Percentiles rank a stretch among this genome's conserved stretches.
phyloP scores from a whole-genome alignment of 1,284 basidiomycete species.

The Heliocybe sulcata region DNA sequence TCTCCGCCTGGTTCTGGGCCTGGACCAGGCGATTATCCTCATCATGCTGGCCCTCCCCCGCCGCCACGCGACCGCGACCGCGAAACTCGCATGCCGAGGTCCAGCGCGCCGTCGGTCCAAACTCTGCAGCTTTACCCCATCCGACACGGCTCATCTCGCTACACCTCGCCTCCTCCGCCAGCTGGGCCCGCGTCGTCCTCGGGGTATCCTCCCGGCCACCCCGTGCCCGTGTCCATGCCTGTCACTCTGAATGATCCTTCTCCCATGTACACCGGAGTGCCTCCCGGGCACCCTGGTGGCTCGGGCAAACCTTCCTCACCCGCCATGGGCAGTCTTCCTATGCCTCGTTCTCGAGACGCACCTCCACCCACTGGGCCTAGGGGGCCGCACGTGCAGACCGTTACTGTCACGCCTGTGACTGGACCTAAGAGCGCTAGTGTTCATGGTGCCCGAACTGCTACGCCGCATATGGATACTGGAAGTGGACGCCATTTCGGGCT shows the following conservation, averaged over 20 bases:
- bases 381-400: neutral
- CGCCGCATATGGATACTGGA: neutral
- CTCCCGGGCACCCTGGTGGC: constrained; percentile 8
- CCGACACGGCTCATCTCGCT: neutral
- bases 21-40: constrained; percentile 4
- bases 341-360: constrained; percentile 8
- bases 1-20: constrained; percentile 2
- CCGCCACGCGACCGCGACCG: constrained; percentile 15
- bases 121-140: neutral
- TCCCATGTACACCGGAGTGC: constrained; percentile 20
- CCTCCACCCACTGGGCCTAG: constrained; percentile 9
- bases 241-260: constrained; percentile 17
- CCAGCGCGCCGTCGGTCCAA: neutral
- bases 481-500: neutral
- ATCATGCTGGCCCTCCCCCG: neutral
- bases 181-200: constrained; percentile 10
- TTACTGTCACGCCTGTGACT: neutral
- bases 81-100: neutral
- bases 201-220: neutral
- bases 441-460: neutral
- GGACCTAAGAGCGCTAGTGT: neutral
- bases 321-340: constrained; percentile 23
- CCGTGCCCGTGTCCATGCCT: constrained; percentile 7
- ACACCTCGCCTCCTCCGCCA: neutral
- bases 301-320: constrained; percentile 8